These are phyloP conservation scores for Trifolium pratense DNA, from an alignment of 306 rosid genomes.

Conservation along the genomic window DNA sequence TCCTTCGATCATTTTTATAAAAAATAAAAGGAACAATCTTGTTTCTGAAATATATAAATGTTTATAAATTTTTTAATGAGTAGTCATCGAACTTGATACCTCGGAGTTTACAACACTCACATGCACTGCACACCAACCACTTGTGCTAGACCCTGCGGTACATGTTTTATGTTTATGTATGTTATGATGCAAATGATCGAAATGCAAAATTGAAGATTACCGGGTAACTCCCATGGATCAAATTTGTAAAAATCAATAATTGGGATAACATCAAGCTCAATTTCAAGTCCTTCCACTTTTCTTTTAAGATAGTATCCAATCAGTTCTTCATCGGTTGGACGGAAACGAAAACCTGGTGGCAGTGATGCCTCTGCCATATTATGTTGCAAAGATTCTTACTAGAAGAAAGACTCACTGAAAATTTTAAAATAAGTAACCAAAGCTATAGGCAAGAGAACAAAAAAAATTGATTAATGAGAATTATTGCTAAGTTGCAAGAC, in stretches of 20 bases:
- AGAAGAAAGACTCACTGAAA: background rate
- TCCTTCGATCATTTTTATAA: too few species aligned
- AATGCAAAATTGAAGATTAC: conserved; percentile 50
- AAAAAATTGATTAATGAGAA: conserved; percentile 6
- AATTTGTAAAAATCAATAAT: conserved; percentile 83
- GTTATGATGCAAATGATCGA: background rate
- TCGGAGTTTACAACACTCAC: background rate
- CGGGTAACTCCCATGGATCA: conserved; percentile 97
- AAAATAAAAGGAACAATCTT: background rate
- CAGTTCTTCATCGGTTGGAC: conserved; percentile 90
- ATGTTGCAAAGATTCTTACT: background rate
- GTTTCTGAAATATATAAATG: background rate
- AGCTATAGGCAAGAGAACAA: conserved; percentile 20
- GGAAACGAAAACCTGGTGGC: conserved; percentile 94
- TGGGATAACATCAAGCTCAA: conserved; percentile 91
- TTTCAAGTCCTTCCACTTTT: conserved; percentile 81
- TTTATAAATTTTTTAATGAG: too few species aligned
- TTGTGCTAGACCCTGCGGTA: too few species aligned
- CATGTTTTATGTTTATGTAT: background rate
- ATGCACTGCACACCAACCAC: background rate
- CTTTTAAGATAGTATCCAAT: conserved; percentile 85
- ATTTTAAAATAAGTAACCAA: conserved; percentile 23
- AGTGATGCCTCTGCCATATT: conserved; percentile 50
- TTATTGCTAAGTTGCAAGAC: conserved; percentile 53
- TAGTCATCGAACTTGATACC: too few species aligned